phyloP scores from a whole-genome alignment of 2,329 filamentous ascomycete species.

The Exophiala calicioides region DNA sequence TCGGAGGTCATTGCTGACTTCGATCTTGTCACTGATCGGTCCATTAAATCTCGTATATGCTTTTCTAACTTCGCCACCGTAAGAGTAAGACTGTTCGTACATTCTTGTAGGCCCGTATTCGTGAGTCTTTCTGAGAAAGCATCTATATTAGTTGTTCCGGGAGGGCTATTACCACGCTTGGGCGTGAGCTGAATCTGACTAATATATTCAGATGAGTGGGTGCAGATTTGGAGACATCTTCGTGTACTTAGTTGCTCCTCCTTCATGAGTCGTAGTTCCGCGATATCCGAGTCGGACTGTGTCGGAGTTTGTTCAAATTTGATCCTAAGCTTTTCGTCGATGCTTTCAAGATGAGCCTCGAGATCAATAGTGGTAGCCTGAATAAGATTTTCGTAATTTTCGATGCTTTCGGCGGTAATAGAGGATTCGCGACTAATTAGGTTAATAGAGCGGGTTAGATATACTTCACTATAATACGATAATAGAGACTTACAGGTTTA shows the following conservation, averaged over 20 bases:
- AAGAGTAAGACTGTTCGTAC: constrained; percentile 35
- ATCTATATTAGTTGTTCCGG: constrained; percentile 16
- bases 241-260: constrained; percentile 36
- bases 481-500: constrained; percentile 41
- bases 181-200: constrained; percentile 32
- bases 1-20: constrained; percentile 34
- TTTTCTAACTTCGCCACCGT: constrained; percentile 36
- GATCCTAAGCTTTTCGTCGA: constrained; percentile 34
- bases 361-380: constrained; percentile 33
- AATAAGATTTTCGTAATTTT: constrained; percentile 33
- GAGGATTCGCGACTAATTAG: constrained; percentile 37
- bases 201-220: constrained; percentile 35
- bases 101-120: constrained; percentile 39
- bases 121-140: constrained; percentile 36
- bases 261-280: constrained; percentile 32
- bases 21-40: constrained; percentile 38
- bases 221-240: constrained; percentile 38
- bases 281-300: constrained; percentile 25
- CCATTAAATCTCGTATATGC: constrained; percentile 36
- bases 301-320: constrained; percentile 16
- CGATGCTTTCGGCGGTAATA: constrained; percentile 35
- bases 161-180: constrained; percentile 6
- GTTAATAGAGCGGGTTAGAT: constrained; percentile 15
- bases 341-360: constrained; percentile 33
- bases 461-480: constrained; percentile 1